These are phyloP conservation scores for Clitopilus passeckerianus DNA, from an alignment of 768 basidiomycete genomes.

Conservation along the genomic window DNA sequence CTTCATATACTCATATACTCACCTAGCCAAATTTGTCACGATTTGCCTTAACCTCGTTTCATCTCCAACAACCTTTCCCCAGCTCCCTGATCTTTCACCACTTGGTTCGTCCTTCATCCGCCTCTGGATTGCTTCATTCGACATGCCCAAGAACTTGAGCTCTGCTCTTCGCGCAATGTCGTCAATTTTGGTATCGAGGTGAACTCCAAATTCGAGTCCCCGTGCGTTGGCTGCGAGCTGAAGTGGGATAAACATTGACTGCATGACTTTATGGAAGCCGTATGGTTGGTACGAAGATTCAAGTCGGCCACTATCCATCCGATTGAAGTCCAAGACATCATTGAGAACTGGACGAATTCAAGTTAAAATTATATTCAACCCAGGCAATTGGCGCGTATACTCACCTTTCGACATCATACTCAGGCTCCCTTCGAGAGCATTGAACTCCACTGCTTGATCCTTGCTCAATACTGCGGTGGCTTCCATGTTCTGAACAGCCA, in stretches of 20 bases:
- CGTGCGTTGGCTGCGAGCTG: slow-evolving; percentile 53
- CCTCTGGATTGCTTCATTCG: slow-evolving; percentile 21
- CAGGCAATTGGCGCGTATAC: slow-evolving; percentile 1
- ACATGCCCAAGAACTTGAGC: slow-evolving; percentile 38
- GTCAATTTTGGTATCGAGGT: slow-evolving; percentile 52
- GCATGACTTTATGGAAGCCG: slow-evolving; percentile 56
- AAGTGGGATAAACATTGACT: slow-evolving; percentile 53
- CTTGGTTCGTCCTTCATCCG: slow-evolving; percentile 24
- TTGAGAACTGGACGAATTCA: slow-evolving; percentile 41
- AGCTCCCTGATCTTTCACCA: slow-evolving; percentile 18
- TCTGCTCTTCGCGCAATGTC: slow-evolving; percentile 41
- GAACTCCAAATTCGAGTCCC: slow-evolving; percentile 50
- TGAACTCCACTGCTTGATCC: slow-evolving; percentile 67
- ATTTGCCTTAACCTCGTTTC: slow-evolving; percentile 66
- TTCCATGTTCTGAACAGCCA: slow-evolving; percentile 78
- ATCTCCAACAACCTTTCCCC: slow-evolving; percentile 62
- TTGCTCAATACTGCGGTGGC: slow-evolving; percentile 54
- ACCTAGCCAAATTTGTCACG: slow-evolving; percentile 65
- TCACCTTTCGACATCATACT: slow-evolving; percentile 70
- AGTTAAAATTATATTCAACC: not conserved
- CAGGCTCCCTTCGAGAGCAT: slow-evolving; percentile 61
- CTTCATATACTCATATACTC: not conserved
- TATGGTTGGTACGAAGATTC: slow-evolving; percentile 54
- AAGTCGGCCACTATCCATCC: slow-evolving; percentile 69
- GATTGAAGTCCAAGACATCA: slow-evolving; percentile 63